A percentile compares a stretch with the other conserved stretches of the same genome.
phyloP scores from a whole-genome alignment of 176 grass and related monocot species.

The Rhipidocladum racemiflorum region DNA sequence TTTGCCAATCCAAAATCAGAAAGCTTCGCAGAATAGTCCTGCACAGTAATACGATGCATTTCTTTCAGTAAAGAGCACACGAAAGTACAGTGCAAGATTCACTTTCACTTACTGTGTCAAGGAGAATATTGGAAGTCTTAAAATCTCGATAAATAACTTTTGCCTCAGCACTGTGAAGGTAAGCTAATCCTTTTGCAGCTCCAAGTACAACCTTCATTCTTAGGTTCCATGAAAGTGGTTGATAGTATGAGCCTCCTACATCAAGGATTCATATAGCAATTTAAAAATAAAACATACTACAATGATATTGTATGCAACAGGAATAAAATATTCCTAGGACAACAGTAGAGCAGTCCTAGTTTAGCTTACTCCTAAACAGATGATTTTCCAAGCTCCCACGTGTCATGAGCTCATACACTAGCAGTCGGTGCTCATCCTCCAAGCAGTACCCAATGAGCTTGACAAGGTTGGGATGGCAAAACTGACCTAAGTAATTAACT shows the following conservation, averaged over 20 bases:
- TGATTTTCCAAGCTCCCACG: conserved; percentile 97
- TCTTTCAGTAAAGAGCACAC: conserved; percentile 7
- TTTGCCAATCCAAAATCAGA: conserved; percentile 97
- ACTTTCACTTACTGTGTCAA: conserved; percentile 64
- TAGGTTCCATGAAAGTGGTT: conserved; percentile 84
- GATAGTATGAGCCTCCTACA: conserved; percentile 72
- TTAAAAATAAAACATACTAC: neutral
- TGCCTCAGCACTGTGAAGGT: conserved; percentile 73
- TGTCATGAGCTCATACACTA: conserved; percentile 93
- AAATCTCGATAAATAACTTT: conserved; percentile 98
- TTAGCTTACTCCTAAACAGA: conserved; percentile 85
- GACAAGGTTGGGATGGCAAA: conserved; percentile 85
- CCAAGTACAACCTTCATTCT: conserved; percentile 92
- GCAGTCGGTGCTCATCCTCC: conserved; percentile 77
- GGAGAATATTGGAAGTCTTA: conserved; percentile 90
- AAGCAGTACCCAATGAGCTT: conserved; percentile 76
- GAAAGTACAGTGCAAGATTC: conserved; percentile 5
- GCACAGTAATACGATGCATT: conserved; percentile 23
- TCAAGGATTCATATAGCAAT: conserved; percentile 38
- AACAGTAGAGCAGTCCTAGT: neutral
- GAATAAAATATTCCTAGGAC: neutral
- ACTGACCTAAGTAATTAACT: conserved; percentile 89
- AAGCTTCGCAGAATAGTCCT: conserved; percentile 91
- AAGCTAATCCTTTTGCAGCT: conserved; percentile 86
- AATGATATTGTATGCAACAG: neutral